Base-by-base conservation (phyloP, 306 rosid genomes). In the Glycine soja region DNA sequence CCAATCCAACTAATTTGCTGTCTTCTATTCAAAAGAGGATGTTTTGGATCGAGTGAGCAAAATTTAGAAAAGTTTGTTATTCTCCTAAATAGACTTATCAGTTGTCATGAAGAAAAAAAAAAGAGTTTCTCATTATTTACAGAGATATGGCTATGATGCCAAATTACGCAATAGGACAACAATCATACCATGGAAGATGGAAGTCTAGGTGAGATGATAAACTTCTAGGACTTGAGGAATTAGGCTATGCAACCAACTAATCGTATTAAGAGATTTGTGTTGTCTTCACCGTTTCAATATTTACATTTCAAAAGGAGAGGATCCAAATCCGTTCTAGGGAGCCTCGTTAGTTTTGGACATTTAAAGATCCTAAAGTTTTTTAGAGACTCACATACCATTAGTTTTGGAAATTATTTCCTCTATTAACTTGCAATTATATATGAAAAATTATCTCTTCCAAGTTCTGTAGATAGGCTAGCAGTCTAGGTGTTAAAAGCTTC, bases 291-390 rank as follows among this genome's bases (percentile, higher is more conserved):
- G 24, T 7, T 51, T 45, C n/a, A 75, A 75, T 58, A 58, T 75
- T 61, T 75, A 46, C 34, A 59, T 63, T 6, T 30, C 24, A 34
- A 64, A 50, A 18, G 15, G 48, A 19, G 32, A 80, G 7, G 15
- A 24, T 24, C 30, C 30, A 24, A 24, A 24, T 24, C 30, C 30
- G 74, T 73, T 38, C 4, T 7, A 9, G 80, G 74, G 30, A 73
- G 56, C 68, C 74, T 51, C 2, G 0, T 19, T 6, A 81, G 75
- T 70, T 81, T 73, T 16, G 69, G 69, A 63, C 80, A 73, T 52
- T 64, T 63, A 45, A 45, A 74, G 61, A 66, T 66, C 65, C 59
- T 65, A 3, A 74, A 54, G 40, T 65, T 74, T 15, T 64, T 61
- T 8, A 74, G 61, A 30, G 80, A 65, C 38, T 73, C 58, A 30